A percentile compares a stretch with the other conserved stretches of the same genome.
phyloP scores from a whole-genome alignment of 148 eudicot species.

The Drosera capensis region DNA sequence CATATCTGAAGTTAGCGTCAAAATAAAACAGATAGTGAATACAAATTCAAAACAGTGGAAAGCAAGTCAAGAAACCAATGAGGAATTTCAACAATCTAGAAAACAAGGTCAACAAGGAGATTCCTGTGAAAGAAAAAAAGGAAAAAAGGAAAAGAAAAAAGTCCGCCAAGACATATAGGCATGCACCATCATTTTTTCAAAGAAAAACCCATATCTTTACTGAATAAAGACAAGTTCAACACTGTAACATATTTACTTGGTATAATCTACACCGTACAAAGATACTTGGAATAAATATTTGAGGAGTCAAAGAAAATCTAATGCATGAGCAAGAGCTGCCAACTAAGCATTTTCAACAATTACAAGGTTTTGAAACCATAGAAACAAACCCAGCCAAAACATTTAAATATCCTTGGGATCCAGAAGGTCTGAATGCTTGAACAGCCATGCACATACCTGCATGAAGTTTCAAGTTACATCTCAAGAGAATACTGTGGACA shows the following conservation, averaged over 20 bases:
- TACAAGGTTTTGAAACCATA: background rate
- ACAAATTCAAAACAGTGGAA: background rate
- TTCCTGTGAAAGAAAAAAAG: background rate
- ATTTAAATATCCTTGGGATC: constrained; percentile 45
- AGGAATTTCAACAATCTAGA: background rate
- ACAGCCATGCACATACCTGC: constrained; percentile 94
- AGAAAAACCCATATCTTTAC: no score
- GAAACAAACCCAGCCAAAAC: constrained; percentile 52
- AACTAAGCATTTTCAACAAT: no score
- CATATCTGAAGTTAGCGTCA: constrained; percentile 28
- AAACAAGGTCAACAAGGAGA: background rate
- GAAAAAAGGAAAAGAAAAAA: background rate
- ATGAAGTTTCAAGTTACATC: constrained; percentile 1
- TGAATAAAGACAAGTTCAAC: no score
- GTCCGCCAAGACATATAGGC: no score
- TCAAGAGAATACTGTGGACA: constrained; percentile 3
- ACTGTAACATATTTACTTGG: no score
- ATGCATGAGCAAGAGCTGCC: no score
- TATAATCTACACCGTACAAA: no score
- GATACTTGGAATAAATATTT: no score
- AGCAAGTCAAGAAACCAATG: background rate
- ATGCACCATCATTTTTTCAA: no score
- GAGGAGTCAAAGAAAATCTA: no score
- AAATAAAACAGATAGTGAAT: background rate
- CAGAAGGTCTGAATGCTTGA: constrained; percentile 69